Conservation (phyloP, 1,284 basidiomycete genomes). For the Neonothopanus nambi region DNA sequence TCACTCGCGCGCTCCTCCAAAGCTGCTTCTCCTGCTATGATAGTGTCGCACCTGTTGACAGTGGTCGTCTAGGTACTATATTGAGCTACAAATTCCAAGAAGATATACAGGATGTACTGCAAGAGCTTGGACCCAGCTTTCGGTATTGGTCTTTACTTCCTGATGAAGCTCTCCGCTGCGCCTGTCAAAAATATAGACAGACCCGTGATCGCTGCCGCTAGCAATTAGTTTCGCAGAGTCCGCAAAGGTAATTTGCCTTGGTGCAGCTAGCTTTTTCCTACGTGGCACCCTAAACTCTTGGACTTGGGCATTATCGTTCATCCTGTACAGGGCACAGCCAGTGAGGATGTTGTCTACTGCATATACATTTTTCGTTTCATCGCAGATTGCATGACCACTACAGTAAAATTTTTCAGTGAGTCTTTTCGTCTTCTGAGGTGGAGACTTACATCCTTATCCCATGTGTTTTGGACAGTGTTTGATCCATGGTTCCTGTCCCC, state of each 20-base stretch:
- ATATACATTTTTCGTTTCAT: no score
- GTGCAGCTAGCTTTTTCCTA: background rate
- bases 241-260: slow-evolving; percentile 20
- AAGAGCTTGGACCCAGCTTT: slow-evolving; percentile 2
- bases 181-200: slow-evolving; percentile 24
- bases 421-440: no score
- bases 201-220: slow-evolving; percentile 27
- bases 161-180: slow-evolving; percentile 19
- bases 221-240: slow-evolving; percentile 20
- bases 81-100: no score
- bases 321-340: background rate
- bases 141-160: slow-evolving; percentile 15
- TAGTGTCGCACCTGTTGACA: no score
- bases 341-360: background rate
- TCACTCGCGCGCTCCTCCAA: no score
- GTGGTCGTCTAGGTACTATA: no score
- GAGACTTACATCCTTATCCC: no score
- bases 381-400: no score
- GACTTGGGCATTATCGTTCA: background rate
- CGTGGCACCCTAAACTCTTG: background rate
- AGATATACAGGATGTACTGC: background rate
- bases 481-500: no score
- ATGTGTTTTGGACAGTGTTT: no score
- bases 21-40: no score
- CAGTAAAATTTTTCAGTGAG: no score